Percentiles rank a stretch among this genome's conserved stretches.
These are phyloP conservation scores for Pilobolus umbonatus DNA, from an alignment of 192 early-diverging fungal species.

Conservation along the genomic window DNA sequence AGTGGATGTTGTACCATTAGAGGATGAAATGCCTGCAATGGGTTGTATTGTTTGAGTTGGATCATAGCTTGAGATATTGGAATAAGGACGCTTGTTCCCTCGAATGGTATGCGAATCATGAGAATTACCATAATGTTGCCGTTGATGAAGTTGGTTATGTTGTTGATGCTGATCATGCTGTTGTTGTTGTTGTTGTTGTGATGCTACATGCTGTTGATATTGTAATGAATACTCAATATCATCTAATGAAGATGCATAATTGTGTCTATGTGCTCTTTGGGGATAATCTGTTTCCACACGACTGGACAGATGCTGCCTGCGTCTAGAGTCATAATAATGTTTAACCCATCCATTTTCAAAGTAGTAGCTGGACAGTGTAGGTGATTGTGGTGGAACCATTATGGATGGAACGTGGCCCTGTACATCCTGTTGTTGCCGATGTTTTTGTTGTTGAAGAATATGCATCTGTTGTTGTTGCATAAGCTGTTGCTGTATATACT, in stretches of 20 bases:
- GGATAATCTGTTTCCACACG: conserved; percentile 1
- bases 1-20: not conserved
- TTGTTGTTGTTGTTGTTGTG: too few species aligned
- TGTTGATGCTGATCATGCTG: not conserved
- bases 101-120: too few species aligned
- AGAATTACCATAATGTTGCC: too few species aligned
- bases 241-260: too few species aligned
- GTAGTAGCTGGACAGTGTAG: conserved; percentile 45
- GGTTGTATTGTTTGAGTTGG: conserved; percentile 11
- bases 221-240: too few species aligned
- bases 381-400: conserved; percentile 53
- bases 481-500: conserved; percentile 38
- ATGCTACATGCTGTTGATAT: too few species aligned
- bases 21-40: not conserved
- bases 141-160: conserved; percentile 3
- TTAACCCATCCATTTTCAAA: conserved; percentile 43
- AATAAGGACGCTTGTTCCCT: too few species aligned
- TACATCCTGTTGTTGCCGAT: conserved; percentile 38
- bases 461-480: conserved; percentile 39
- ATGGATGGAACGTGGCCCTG: conserved; percentile 36
- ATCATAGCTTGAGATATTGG: conserved; percentile 1
- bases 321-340: conserved; percentile 27
- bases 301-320: conserved; percentile 18
- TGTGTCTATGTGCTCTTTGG: too few species aligned
- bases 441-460: conserved; percentile 39